phyloP scores from a whole-genome alignment of 1,284 basidiomycete genomes.

The Testicularia cyperi region DNA sequence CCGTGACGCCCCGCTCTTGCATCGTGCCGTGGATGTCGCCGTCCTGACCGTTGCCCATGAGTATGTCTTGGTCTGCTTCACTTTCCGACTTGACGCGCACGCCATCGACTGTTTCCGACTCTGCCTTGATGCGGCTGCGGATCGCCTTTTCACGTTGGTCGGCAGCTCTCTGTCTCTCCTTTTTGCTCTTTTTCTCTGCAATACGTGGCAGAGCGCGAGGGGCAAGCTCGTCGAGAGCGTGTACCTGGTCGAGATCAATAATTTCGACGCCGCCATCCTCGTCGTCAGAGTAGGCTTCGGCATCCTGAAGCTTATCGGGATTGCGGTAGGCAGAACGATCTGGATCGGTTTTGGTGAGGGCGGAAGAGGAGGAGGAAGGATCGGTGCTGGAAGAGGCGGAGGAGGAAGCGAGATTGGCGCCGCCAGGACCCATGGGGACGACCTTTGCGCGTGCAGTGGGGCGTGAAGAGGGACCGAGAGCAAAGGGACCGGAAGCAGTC shows the following conservation, averaged over 20 bases:
- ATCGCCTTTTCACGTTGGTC: slow-evolving; percentile 58
- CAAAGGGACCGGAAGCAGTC: slow-evolving; percentile 86
- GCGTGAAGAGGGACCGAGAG: slow-evolving; percentile 70
- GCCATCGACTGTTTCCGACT: slow-evolving; percentile 8
- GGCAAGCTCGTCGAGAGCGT: slow-evolving; percentile 81
- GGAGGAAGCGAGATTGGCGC: slow-evolving; percentile 15
- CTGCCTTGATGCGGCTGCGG: slow-evolving; percentile 55
- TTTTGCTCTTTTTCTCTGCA: slow-evolving; percentile 50
- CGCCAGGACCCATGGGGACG: slow-evolving; percentile 22
- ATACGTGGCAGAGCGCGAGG: slow-evolving; percentile 73
- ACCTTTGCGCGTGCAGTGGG: slow-evolving; percentile 62
- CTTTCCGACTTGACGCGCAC: slow-evolving; percentile 36
- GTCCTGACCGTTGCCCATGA: slow-evolving; percentile 1
- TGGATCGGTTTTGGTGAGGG: slow-evolving; percentile 26
- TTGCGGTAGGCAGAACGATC: slow-evolving; percentile 32
- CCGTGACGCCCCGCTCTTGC: background rate
- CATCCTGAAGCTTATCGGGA: slow-evolving; percentile 38
- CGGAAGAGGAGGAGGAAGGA: slow-evolving; percentile 1
- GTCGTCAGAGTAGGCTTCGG: slow-evolving; percentile 36
- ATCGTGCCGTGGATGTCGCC: background rate
- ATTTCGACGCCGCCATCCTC: slow-evolving; percentile 47
- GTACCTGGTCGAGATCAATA: slow-evolving; percentile 79
- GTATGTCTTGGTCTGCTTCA: slow-evolving; percentile 13
- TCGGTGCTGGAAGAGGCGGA: slow-evolving; percentile 1
- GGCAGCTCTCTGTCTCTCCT: slow-evolving; percentile 59